These are phyloP conservation scores for Ceratobasidium sp. DNA, from an alignment of 1,284 basidiomycete genomes.

Conservation along the genomic window DNA sequence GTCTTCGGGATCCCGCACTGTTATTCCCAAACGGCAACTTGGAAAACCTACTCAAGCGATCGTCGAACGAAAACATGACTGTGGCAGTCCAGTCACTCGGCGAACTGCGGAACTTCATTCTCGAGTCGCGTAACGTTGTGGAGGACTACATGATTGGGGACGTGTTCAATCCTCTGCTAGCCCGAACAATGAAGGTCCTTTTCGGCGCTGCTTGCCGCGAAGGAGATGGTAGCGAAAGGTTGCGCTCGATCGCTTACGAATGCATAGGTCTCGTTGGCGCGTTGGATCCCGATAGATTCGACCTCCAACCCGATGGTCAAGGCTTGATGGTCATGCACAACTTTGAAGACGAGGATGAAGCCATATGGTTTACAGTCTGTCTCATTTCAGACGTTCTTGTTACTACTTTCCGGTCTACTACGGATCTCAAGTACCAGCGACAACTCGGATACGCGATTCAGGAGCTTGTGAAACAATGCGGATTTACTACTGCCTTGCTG, in stretches of 20 bases:
- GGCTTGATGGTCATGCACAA: constrained; percentile 83
- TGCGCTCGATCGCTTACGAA: constrained; percentile 81
- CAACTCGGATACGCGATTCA: constrained; percentile 94
- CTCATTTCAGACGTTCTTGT: constrained; percentile 90
- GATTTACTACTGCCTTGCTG: constrained; percentile 80
- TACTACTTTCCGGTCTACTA: constrained; percentile 91
- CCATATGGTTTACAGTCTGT: constrained; percentile 83
- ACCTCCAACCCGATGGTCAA: constrained; percentile 69
- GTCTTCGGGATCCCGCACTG: constrained; percentile 60
- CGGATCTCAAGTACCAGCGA: constrained; percentile 92
- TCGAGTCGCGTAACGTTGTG: constrained; percentile 65
- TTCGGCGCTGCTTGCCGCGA: constrained; percentile 81
- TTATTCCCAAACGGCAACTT: constrained; percentile 53
- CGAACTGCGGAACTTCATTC: constrained; percentile 79
- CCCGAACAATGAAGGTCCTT: constrained; percentile 75
- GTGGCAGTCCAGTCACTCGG: constrained; percentile 80
- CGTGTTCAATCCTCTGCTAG: constrained; percentile 83
- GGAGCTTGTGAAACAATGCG: constrained; percentile 88
- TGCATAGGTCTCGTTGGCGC: constrained; percentile 96
- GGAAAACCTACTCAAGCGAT: constrained; percentile 76
- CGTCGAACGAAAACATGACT: constrained; percentile 82
- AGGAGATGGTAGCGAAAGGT: constrained; percentile 74
- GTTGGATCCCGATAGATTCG: constrained; percentile 94
- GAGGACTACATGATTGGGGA: constrained; percentile 79
- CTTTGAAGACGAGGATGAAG: constrained; percentile 84